These are phyloP conservation scores for Boletus edulis DNA, from an alignment of 768 basidiomycete species.

Conservation along the genomic window DNA sequence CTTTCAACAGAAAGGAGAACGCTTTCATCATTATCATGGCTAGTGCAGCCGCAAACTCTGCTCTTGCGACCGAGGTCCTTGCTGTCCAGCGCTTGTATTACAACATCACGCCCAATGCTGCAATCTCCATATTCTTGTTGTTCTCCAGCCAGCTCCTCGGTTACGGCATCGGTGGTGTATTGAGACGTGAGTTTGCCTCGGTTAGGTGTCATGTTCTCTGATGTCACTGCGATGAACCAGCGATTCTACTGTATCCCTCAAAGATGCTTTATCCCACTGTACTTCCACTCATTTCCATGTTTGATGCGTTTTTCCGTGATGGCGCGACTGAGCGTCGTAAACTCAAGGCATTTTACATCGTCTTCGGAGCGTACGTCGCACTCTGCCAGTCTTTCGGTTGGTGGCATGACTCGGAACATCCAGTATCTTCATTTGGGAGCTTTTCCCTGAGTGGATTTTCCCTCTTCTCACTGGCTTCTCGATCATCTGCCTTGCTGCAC, in stretches of 20 bases:
- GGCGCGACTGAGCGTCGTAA: too few relatives aligned
- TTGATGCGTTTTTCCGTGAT: too few relatives aligned
- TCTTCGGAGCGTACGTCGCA: too few relatives aligned
- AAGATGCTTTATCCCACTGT: constrained; percentile 43
- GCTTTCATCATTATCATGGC: constrained; percentile 58
- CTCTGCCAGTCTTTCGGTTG: too few relatives aligned
- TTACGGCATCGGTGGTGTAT: constrained; percentile 53
- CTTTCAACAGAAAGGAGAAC: constrained; percentile 61
- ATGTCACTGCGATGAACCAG: constrained; percentile 8
- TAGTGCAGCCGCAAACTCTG: constrained; percentile 52
- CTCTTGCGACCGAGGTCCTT: constrained; percentile 52
- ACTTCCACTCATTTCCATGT: too few relatives aligned
- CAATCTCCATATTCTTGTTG: constrained; percentile 43
- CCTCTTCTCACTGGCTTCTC: too few relatives aligned
- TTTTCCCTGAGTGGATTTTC: too few relatives aligned
- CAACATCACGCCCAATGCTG: constrained; percentile 47
- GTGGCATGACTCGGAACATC: too few relatives aligned
- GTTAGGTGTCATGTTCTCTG: neutral
- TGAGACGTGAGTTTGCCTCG: constrained; percentile 39
- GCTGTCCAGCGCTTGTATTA: constrained; percentile 56
- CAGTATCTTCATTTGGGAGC: too few relatives aligned
- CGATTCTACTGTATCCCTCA: constrained; percentile 40
- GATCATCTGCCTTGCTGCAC: too few relatives aligned
- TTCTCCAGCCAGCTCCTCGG: constrained; percentile 38
- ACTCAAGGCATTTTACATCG: too few relatives aligned